Evolutionary conservation across 1,139 yeast genomes (phyloP).

Genomic region (Geotrichum cucujoidarum): DNA sequence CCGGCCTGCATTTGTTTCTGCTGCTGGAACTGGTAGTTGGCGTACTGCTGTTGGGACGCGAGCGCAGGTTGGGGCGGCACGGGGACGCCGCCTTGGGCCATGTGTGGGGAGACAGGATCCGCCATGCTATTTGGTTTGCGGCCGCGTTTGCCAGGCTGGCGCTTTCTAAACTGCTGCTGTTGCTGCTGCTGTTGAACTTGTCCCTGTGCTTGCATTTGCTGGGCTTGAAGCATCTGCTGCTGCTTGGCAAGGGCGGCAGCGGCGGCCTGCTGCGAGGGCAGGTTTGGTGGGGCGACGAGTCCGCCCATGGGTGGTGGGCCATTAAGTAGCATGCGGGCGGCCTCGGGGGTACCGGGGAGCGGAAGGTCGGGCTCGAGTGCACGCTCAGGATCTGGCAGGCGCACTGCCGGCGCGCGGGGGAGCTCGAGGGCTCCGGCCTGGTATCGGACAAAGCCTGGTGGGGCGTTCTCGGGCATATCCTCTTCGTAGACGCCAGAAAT

Average conservation of each 20-base stretch:
- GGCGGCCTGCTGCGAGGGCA: background rate
- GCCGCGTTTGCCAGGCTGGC: background rate
- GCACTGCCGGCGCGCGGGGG: constrained; percentile 22
- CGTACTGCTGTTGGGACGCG: constrained; percentile 2
- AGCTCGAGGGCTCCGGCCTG: constrained; percentile 28
- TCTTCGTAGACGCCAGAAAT: constrained; percentile 15
- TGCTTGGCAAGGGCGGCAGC: background rate
- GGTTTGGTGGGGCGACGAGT: background rate
- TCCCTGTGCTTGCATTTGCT: background rate
- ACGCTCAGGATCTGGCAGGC: constrained; percentile 26
- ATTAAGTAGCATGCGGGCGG: too few relatives aligned
- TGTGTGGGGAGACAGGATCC: too few relatives aligned
- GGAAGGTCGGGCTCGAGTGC: constrained; percentile 11
- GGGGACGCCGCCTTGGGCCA: too few relatives aligned
- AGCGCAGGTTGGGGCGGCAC: too few relatives aligned
- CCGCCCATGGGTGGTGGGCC: background rate
- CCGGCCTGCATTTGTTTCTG: constrained; percentile 1
- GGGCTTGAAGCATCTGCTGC: background rate
- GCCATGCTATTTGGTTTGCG: too few relatives aligned
- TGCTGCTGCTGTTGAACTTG: background rate
- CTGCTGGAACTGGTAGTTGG: background rate
- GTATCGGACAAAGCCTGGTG: constrained; percentile 21
- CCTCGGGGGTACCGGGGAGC: background rate
- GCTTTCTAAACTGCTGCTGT: background rate
- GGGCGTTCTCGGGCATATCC: constrained; percentile 11